phyloP scores from a whole-genome alignment of 2,329 filamentous ascomycete species.

The Eurotiales sp. region DNA sequence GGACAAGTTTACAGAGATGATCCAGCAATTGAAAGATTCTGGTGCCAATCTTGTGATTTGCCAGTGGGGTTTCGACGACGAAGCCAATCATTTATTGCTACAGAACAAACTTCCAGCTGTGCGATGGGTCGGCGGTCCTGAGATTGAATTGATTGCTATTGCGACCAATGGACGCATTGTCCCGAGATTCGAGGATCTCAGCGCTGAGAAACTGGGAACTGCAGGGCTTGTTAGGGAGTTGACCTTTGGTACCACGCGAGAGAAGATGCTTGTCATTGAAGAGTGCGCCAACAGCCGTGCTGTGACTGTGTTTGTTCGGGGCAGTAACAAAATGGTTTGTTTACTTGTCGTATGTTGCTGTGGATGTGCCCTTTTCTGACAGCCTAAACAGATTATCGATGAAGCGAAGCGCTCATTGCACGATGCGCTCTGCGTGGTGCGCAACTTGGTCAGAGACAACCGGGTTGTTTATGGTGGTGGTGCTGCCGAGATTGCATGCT shows the following conservation, averaged over 20 bases:
- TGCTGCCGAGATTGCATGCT: constrained; percentile 95
- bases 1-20: constrained; percentile 98
- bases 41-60: constrained; percentile 97
- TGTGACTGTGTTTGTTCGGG: constrained; percentile 92
- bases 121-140: constrained; percentile 94
- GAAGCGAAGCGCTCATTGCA: constrained; percentile 97
- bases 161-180: constrained; percentile 98
- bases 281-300: constrained; percentile 97
- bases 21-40: constrained; percentile 94
- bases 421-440: constrained; percentile 94
- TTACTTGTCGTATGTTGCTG: too few relatives aligned
- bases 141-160: constrained; percentile 98
- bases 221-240: constrained; percentile 91
- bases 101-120: constrained; percentile 96
- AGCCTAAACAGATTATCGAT: constrained; percentile 74
- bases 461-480: constrained; percentile 96
- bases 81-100: constrained; percentile 93
- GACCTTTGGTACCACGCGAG: constrained; percentile 92
- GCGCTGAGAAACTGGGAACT: constrained; percentile 80
- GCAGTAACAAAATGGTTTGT: constrained; percentile 96
- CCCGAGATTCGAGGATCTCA: constrained; percentile 92
- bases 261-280: constrained; percentile 99
- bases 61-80: constrained; percentile 99
- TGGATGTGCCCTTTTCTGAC: too few relatives aligned
- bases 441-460: constrained; percentile 94